Evolutionary conservation across 345 rosid species (phyloP), one percentile per base, ranked within the genome.

Genomic region (Populus ilicifolia): DNA sequence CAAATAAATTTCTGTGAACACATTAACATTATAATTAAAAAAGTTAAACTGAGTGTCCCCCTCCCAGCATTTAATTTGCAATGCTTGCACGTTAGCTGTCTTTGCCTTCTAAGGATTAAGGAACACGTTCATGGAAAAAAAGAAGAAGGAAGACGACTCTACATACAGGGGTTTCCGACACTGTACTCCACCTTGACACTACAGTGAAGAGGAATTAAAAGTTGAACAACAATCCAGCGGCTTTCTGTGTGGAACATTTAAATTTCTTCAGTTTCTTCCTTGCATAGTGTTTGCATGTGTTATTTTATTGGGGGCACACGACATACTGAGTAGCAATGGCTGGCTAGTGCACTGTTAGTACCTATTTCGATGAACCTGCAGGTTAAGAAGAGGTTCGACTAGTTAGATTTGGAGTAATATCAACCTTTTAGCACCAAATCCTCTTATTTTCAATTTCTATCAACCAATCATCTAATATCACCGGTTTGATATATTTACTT

Each of bases 311-410:
- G 64, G 64, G 23, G 13, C n/a, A 71, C 18, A 52, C 62, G 6
- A 2, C 21, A 71, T 10, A 18, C 23, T 8, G 6, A 6, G 64
- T 54, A 25, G 70, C 52, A 65, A 35, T 48, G 64, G 38, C 64
- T n/a, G 35, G 41, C 13, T 48, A 69, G 12, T 12, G 30, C 27
- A 4, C 2, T 10, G n/a, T 70, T 39, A 75, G 66, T 52, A 75
- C 70, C 83, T 71, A 63, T 80, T 50, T 75, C 79, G 79, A 64
- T 75, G 66, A 70, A 71, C 75, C 83, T 80, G 83, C 79, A 68
- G 63, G 2, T 25, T 29, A 35, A 21, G 20, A 76, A 11, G 64
- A 17, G 18, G 27, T 2, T 43, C 5, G 30, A 18, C 62, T 30
- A 21, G 17, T 65, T 65, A 65, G 69, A 68, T 18, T 68, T 68